phyloP scores from a whole-genome alignment of 192 early-diverging fungal genomes.

The Entomortierella chlamydospora region DNA sequence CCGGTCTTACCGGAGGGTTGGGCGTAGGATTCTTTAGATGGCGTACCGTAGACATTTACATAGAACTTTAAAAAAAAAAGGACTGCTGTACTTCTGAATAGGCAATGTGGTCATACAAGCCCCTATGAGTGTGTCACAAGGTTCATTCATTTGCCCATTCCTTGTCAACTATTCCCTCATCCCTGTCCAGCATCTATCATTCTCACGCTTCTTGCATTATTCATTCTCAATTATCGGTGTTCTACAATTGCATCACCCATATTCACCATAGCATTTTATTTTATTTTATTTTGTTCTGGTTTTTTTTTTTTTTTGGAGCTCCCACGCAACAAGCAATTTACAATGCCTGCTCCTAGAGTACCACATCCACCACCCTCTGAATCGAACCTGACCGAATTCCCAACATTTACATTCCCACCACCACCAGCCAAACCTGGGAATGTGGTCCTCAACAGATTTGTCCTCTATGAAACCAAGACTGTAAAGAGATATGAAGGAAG shows the following conservation, averaged over 20 bases:
- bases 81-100: neutral
- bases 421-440: slow-evolving; percentile 46
- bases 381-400: slow-evolving; percentile 19
- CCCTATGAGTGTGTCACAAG: neutral
- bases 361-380: neutral
- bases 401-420: slow-evolving; percentile 31
- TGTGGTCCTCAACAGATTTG: slow-evolving; percentile 76
- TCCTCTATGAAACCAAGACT: slow-evolving; percentile 90
- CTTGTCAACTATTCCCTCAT: neutral
- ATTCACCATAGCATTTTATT: too few species aligned
- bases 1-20: slow-evolving; percentile 60
- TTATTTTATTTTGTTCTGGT: too few species aligned
- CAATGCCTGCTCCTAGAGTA: neutral
- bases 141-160: neutral
- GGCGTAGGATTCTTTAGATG: slow-evolving; percentile 27
- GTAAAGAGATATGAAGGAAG: slow-evolving; percentile 49
- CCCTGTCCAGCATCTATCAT: too few species aligned
- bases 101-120: neutral
- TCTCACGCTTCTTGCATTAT: neutral
- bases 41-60: neutral
- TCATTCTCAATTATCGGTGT: neutral
- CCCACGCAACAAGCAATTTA: neutral
- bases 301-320: too few species aligned
- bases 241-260: neutral
- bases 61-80: neutral